Base-by-base conservation (phyloP, 768 basidiomycete species). In the Lactarius sanguifluus region DNA sequence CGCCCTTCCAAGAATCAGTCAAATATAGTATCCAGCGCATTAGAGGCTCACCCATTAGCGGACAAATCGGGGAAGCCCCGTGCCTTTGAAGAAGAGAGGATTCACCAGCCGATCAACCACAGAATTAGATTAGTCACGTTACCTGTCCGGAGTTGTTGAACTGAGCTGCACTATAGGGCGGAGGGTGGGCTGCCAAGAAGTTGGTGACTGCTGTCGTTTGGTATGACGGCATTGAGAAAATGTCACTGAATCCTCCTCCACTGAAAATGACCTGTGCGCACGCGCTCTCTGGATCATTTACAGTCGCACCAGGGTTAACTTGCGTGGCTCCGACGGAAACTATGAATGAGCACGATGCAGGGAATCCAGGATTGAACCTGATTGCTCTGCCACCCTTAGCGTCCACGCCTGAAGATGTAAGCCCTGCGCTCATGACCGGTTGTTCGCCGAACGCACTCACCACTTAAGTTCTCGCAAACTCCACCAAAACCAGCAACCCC, bases 301-400 rank as follows among this genome's bases (percentile, higher is more conserved):
- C 73, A 50, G 74, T 76, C 36, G 73, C 65, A 36, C 71, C 71
- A 1, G 76, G 75, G 25, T 75, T 75, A 34, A 79, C 68, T 66
- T 79, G 78, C 9, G 80, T 80, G 23, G 77, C 73, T 38, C 81
- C 77, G 64, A 80, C 75, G 15, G 71, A 64, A 23, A 72, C 77
- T 36, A 83, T 71, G 64, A 75, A 83, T 25, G 82, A 79, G 61
- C 83, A 83, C 3, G 76, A 75, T 25, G 69, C 76, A 1, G 82
- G 82, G 76, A 82, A 82, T 23, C 56, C 68, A 0, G 80, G 81
- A 66, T 77, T 81, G 73, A 83, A 82, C 47, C 71, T 69, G 7
- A 58, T 74, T 30, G 77, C 77, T 30, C 54, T 54, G 5, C 41
- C 7, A 12, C 71, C 32, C 3, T 8, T 6, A 40, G 12, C 62